These are phyloP conservation scores for Solanum pimpinellifolium DNA, from an alignment of 257 asterid species.

Conservation along the genomic window DNA sequence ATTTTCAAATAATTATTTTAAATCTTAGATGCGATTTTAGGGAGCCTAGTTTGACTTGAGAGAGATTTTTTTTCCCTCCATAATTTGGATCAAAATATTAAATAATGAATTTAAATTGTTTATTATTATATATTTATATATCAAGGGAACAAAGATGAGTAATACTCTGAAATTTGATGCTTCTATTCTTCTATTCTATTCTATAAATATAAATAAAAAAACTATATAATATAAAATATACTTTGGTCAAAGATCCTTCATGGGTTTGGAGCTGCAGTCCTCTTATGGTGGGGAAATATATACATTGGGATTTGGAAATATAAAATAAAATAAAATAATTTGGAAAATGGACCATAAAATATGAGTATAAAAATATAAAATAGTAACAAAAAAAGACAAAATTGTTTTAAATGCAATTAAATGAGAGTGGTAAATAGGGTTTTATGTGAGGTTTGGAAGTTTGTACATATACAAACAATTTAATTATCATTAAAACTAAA, in stretches of 20 bases:
- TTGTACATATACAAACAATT: neutral
- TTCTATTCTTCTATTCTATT: neutral
- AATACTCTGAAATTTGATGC: neutral
- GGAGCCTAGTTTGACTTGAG: neutral
- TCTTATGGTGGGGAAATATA: conserved; percentile 16
- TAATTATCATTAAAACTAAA: neutral
- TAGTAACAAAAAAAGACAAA: conserved; percentile 2
- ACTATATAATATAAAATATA: neutral
- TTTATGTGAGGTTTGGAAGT: neutral
- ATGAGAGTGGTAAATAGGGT: conserved; percentile 18
- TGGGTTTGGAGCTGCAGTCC: neutral
- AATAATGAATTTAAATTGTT: neutral
- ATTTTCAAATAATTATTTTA: neutral
- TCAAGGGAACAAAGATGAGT: neutral
- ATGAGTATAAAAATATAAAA: neutral
- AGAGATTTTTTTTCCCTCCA: neutral
- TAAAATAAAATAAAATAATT: neutral
- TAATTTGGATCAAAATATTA: neutral
- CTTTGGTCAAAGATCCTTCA: conserved; percentile 18
- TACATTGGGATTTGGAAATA: conserved; percentile 29
- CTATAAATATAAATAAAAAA: neutral
- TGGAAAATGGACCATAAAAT: neutral
- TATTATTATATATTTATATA: neutral
- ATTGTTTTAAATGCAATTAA: conserved; percentile 29
- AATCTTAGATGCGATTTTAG: too few relatives aligned